Conservation (phyloP, 169 alveolate species). For the Plasmodium fragile region DNA sequence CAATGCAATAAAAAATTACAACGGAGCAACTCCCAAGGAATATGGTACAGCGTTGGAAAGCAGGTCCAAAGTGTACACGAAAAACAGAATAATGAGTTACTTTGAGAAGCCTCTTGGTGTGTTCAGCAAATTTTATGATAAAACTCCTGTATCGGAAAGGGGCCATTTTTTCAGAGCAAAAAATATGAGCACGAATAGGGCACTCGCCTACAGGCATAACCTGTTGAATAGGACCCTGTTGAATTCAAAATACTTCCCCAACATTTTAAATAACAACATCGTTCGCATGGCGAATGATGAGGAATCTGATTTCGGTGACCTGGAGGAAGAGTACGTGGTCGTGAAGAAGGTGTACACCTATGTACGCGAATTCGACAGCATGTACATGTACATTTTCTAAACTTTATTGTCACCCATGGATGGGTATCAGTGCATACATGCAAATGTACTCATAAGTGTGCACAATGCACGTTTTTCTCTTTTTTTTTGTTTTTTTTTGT, state of each 20-base stretch:
- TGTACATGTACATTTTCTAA: conserved; percentile 45
- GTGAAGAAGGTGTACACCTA: conserved; percentile 57
- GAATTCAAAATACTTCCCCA: conserved; percentile 29
- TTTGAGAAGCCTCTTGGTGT: conserved; percentile 29
- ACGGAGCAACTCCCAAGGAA: not conserved
- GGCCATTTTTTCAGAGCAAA: conserved; percentile 14
- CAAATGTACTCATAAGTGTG: not conserved
- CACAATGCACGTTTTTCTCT: not conserved
- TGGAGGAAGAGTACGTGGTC: conserved; percentile 32
- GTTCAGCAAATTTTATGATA: conserved; percentile 33
- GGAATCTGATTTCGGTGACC: conserved; percentile 22
- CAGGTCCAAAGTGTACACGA: conserved; percentile 28
- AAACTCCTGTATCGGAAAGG: not conserved
- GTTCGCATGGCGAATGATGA: not conserved
- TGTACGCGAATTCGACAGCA: conserved; percentile 16
- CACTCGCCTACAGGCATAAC: not conserved
- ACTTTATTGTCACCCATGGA: not conserved
- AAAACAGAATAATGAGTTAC: conserved; percentile 9
- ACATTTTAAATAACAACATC: conserved; percentile 31
- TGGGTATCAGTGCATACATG: not conserved
- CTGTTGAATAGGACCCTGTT: conserved; percentile 1
- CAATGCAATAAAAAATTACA: conserved; percentile 13
- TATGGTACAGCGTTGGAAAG: not conserved
- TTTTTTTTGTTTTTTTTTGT: not conserved
- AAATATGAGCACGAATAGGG: not conserved